Evolutionary conservation across 2,329 filamentous ascomycete genomes (phyloP).

Genomic region (Aspergillus niger): DNA sequence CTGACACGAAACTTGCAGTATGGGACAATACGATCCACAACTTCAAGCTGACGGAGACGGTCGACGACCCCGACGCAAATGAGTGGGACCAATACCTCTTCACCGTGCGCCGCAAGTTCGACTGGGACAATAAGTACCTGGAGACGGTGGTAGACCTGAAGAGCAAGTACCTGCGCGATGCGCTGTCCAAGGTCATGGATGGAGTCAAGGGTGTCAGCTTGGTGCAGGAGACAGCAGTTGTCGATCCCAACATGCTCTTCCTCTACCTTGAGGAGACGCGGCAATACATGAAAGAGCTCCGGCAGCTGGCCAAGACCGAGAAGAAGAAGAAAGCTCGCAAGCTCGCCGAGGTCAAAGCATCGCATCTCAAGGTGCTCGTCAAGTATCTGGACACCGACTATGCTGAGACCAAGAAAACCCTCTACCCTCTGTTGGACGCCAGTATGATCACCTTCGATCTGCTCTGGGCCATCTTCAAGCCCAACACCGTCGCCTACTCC

Average conservation of each 20-base stretch:
- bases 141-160: conserved; percentile 80
- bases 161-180: conserved; percentile 74
- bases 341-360: conserved; percentile 40
- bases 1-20: conserved; percentile 29
- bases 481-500: conserved; percentile 76
- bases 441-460: conserved; percentile 87
- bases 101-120: conserved; percentile 78
- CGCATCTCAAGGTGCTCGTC: conserved; percentile 68
- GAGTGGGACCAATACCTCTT: conserved; percentile 81
- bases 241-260: conserved; percentile 72
- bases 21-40: conserved; percentile 62
- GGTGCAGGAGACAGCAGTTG: conserved; percentile 74
- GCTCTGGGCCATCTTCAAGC: conserved; percentile 86
- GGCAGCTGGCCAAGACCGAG: conserved; percentile 62
- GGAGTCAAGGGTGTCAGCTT: conserved; percentile 76
- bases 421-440: conserved; percentile 77
- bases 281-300: conserved; percentile 63
- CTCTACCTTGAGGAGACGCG: conserved; percentile 79
- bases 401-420: conserved; percentile 72
- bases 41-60: conserved; percentile 68
- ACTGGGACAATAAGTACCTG: conserved; percentile 79
- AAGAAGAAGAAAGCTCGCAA: conserved; percentile 48
- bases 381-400: conserved; percentile 83
- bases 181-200: conserved; percentile 70
- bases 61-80: conserved; percentile 61